Evolutionary conservation across 129 eudicot species (phyloP).

Genomic region (Artemisia tridentata): DNA sequence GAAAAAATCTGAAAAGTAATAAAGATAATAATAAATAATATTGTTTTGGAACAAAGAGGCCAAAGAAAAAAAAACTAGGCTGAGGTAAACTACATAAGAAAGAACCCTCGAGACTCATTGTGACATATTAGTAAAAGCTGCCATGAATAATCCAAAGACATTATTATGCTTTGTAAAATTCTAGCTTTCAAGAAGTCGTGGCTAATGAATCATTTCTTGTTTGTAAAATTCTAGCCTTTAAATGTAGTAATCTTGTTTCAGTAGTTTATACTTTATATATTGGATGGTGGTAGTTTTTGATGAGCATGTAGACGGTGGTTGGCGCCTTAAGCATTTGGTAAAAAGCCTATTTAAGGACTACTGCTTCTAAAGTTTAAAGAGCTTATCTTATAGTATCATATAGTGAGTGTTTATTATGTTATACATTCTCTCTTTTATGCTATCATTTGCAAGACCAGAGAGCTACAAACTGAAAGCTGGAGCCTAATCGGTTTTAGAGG

Average conservation of each 20-base stretch:
- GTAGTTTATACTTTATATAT: constrained; percentile 5
- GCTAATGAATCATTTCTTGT: no score
- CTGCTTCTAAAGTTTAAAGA: neutral
- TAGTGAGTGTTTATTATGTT: neutral
- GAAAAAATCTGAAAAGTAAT: constrained; percentile 59
- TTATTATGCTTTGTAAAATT: no score
- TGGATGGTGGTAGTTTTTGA: neutral
- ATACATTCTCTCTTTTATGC: neutral
- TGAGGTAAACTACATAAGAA: neutral
- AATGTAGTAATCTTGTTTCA: neutral
- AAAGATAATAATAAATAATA: neutral
- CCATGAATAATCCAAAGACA: no score
- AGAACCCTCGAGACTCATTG: neutral
- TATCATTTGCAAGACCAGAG: neutral
- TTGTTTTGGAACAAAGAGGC: neutral
- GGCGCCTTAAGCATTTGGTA: constrained; percentile 10
- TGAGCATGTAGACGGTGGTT: no score
- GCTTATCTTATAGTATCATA: neutral
- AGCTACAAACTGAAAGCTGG: neutral
- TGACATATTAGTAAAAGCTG: no score
- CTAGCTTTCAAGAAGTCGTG: no score
- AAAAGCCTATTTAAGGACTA: neutral
- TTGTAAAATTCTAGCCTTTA: no score
- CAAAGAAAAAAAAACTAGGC: neutral
- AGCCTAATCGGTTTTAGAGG: neutral